Evolutionary conservation across 441 rosid genomes (phyloP), one percentile per base, ranked within the genome.

Genomic region (Populus hybrid): DNA sequence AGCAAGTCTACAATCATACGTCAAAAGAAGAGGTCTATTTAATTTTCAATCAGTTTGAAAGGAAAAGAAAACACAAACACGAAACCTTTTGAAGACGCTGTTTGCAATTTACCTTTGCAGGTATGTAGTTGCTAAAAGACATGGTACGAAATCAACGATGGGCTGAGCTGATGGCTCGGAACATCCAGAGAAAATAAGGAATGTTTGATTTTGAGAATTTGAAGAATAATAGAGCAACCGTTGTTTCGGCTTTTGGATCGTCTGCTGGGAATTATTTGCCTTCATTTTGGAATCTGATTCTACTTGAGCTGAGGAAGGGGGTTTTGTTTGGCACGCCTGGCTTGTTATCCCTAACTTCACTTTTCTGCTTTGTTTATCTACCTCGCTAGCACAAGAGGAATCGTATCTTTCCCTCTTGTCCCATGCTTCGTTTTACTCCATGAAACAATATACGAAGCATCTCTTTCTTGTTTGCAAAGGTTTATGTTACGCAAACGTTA

Each of bases 1-100:
- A 87, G 75, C 88, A 87, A 75, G 80, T 78, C 91, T 85, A 87
- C 88, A 85, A 73, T 24, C 69, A 21, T 23, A 46, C 28, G 40
- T 66, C 46, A 68, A 36, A 72, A 73, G 74, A 18, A 36, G 14
- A 42, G 28, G 35, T 18, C 7, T 50, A 7, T 12, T 74, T 26
- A 74, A 40, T 69, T 5, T 50, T 59, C 67, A 59, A 11, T 5
- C 16, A 19, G 67, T 57, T 35, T 7, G 4, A 5, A 26, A 28
- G 0, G 2, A 7, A 53, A 14, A 21, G 26, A 19, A 69, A 12
- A 50, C 28, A 69, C 1, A 35, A 24, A 76, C 32, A 19, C 7
- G 11, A 53, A 38, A 23, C 12, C 28, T 9, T 4, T 4, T 4
- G 38, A 76, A 78, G 32, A 75, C 28, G 59, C 7, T 57, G 34